Evolutionary conservation across 2,329 filamentous ascomycete genomes (phyloP), one percentile per base, ranked within the genome.

Genomic region (Phaeoacremonium minimum): DNA sequence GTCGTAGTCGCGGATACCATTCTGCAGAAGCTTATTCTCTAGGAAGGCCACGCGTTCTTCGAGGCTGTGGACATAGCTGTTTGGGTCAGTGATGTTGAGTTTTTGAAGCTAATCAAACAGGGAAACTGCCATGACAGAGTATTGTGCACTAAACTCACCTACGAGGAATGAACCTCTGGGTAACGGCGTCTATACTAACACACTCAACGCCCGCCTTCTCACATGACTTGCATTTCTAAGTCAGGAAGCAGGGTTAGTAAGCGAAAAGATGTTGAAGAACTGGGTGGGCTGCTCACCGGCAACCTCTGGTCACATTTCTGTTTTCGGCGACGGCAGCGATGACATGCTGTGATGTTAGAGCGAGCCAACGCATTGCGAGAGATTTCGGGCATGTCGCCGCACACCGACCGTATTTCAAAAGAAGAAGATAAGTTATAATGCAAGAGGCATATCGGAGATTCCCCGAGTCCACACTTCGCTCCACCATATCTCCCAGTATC

Each of bases 321-420:
- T 31, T 38, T 38, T 29, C 28, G 33, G 18, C 35, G 30, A 9
- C 36, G 36, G 19, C 36, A 38, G 6, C 36, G 36, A 38, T 34
- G 33, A 31, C 36, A 38, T 4, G 36, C 36, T 14, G 36, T 38
- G 13, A 14, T 32, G 30, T 17, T 32, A 7, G 18, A 7, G 15
- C 30, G 5, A 17, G n/a, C n/a, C n/a, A n/a, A n/a, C n/a, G n/a
- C n/a, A n/a, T n/a, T n/a, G n/a, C n/a, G n/a, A n/a, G n/a, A n/a
- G n/a, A n/a, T n/a, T n/a, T n/a, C n/a, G n/a, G n/a, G n/a, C n/a
- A n/a, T n/a, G n/a, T n/a, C n/a, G n/a, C n/a, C n/a, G n/a, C n/a
- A n/a, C n/a, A n/a, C n/a, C n/a, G n/a, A n/a, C n/a, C n/a, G n/a
- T n/a, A n/a, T n/a, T n/a, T n/a, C n/a, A n/a, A n/a, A n/a, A n/a